Evolutionary conservation across 768 basidiomycete species (phyloP).

Genomic region (Termitomyces titanicus): DNA sequence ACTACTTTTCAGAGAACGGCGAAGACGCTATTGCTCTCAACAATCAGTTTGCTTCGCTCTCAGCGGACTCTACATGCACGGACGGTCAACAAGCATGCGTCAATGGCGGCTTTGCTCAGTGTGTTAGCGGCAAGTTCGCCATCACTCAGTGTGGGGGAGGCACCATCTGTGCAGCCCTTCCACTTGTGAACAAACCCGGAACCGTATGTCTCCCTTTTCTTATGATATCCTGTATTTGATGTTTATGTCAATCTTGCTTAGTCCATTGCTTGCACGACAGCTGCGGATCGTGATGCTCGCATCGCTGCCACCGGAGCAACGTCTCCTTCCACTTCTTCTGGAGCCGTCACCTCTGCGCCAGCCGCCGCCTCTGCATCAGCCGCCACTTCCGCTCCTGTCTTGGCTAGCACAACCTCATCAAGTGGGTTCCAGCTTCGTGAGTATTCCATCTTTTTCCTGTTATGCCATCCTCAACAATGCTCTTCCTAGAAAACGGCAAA

Average conservation of each 20-base stretch:
- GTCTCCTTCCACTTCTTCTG: too few relatives aligned
- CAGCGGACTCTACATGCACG: constrained; percentile 20
- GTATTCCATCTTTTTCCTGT: not conserved
- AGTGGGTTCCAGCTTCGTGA: constrained; percentile 8
- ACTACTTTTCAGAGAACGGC: constrained; percentile 12
- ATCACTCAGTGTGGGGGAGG: constrained; percentile 26
- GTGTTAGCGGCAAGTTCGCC: constrained; percentile 19
- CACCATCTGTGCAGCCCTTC: constrained; percentile 25
- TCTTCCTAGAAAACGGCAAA: constrained; percentile 14
- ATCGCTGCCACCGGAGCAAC: constrained; percentile 17
- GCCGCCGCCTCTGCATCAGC: too few relatives aligned
- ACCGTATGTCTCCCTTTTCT: constrained; percentile 14
- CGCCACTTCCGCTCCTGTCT: too few relatives aligned
- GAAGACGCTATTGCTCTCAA: constrained; percentile 17
- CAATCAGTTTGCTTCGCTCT: constrained; percentile 23
- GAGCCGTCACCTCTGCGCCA: too few relatives aligned
- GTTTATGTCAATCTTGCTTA: not conserved
- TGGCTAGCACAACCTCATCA: too few relatives aligned
- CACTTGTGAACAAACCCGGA: constrained; percentile 26
- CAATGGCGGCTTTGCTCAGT: constrained; percentile 19
- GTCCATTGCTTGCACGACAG: constrained; percentile 15
- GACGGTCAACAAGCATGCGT: constrained; percentile 20
- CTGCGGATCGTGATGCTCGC: constrained; percentile 16
- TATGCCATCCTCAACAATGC: not conserved
- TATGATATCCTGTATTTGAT: not conserved